phyloP scores from a whole-genome alignment of 495 filamentous ascomycete genomes.

The Aspergillus hancockii region DNA sequence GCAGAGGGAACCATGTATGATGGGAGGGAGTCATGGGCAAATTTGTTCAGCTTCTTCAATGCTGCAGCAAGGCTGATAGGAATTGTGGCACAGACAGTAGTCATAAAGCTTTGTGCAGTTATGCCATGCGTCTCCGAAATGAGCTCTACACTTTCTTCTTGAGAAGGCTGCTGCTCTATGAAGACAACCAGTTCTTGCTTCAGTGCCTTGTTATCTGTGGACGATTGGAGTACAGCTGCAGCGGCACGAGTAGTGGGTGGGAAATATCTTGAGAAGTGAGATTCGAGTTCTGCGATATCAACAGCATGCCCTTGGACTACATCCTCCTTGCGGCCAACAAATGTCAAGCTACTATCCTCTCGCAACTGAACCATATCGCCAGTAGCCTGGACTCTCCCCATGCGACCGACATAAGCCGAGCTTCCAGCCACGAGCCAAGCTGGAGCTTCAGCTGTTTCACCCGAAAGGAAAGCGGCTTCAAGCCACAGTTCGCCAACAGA shows the following conservation, averaged over 20 bases:
- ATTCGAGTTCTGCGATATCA: slow-evolving; percentile 34
- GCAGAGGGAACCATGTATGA: slow-evolving; percentile 43
- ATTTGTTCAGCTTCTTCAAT: slow-evolving; percentile 38
- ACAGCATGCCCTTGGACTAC: slow-evolving; percentile 38
- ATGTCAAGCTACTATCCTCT: slow-evolving; percentile 32
- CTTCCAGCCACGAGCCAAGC: slow-evolving; percentile 39
- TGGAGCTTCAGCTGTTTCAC: slow-evolving; percentile 28
- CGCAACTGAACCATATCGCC: slow-evolving; percentile 35
- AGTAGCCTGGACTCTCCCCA: slow-evolving; percentile 28
- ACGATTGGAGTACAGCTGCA: slow-evolving; percentile 24
- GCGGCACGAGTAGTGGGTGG: slow-evolving; percentile 28
- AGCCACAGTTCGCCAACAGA: slow-evolving; percentile 38
- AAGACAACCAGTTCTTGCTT: slow-evolving; percentile 30
- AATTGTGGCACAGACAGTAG: slow-evolving; percentile 21
- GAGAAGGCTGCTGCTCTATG: slow-evolving; percentile 25
- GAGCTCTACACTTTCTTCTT: slow-evolving; percentile 26
- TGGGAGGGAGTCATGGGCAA: slow-evolving; percentile 35
- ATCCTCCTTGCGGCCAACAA: slow-evolving; percentile 35
- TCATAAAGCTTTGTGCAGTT: not conserved
- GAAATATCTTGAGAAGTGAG: slow-evolving; percentile 30
- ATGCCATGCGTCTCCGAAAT: slow-evolving; percentile 24
- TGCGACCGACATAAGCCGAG: slow-evolving; percentile 26
- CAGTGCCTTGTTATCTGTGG: slow-evolving; percentile 7
- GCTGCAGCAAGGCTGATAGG: slow-evolving; percentile 25
- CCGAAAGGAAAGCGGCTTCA: slow-evolving; percentile 28